These are phyloP conservation scores for Rhizopogon vulgaris DNA, from an alignment of 768 basidiomycete genomes.

Conservation along the genomic window DNA sequence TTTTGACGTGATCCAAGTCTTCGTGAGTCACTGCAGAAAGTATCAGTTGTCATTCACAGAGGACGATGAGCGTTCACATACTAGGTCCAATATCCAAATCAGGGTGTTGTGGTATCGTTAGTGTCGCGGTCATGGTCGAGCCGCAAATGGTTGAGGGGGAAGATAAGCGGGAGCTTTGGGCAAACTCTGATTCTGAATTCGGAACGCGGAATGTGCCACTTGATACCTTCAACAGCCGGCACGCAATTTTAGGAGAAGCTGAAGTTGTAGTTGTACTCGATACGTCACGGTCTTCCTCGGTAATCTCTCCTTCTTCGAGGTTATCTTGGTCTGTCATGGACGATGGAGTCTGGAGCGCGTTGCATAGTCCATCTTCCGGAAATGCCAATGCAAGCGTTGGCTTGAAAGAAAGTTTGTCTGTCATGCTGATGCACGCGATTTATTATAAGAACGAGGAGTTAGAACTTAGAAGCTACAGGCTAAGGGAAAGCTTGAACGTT, in stretches of 20 bases:
- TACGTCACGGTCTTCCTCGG: constrained; percentile 5
- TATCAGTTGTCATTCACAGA: background rate
- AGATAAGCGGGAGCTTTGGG: background rate
- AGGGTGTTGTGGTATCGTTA: background rate
- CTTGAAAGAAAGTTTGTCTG: background rate
- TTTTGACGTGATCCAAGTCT: constrained; percentile 38
- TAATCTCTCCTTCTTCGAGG: constrained; percentile 19
- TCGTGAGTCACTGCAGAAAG: constrained; percentile 31
- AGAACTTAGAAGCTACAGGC: too few relatives aligned
- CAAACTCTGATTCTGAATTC: background rate
- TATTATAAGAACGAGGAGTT: too few relatives aligned
- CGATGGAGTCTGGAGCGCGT: constrained; percentile 1
- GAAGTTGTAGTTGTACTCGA: background rate
- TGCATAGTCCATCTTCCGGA: background rate
- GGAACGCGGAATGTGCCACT: background rate
- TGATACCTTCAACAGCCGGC: background rate
- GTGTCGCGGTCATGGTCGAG: background rate
- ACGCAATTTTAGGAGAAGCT: background rate
- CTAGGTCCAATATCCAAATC: background rate
- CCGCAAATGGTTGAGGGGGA: background rate
- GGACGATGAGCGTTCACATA: background rate
- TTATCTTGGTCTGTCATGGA: background rate
- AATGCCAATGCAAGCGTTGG: background rate
- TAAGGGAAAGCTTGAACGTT: too few relatives aligned
- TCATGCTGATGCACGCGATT: background rate